These are phyloP conservation scores for Wickerhamiella azyma DNA, from an alignment of 805 yeast genomes.

Conservation along the genomic window DNA sequence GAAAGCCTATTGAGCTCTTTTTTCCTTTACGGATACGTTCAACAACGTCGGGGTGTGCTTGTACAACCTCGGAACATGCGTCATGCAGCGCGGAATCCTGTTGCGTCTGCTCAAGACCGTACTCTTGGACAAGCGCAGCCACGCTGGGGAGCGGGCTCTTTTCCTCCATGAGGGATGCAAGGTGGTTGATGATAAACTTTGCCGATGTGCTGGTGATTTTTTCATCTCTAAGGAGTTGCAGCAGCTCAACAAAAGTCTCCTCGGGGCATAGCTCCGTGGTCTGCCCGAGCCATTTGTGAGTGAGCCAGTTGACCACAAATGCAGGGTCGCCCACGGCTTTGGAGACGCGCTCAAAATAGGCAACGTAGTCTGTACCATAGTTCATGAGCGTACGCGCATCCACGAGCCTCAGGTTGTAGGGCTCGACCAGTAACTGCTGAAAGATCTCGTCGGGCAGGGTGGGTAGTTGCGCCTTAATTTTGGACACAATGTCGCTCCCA, in stretches of 20 bases:
- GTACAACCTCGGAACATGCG: conserved; percentile 36
- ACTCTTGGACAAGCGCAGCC: conserved; percentile 3
- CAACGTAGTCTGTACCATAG: conserved; percentile 30
- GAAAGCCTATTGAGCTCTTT: conserved; percentile 53
- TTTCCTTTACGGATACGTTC: conserved; percentile 43
- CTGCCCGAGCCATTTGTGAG: conserved; percentile 66
- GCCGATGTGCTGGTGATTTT: conserved; percentile 56
- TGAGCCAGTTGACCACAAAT: conserved; percentile 61
- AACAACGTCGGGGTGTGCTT: conserved; percentile 40
- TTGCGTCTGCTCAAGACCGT: conserved; percentile 9
- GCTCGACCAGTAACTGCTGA: conserved; percentile 31
- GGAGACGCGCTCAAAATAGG: conserved; percentile 29
- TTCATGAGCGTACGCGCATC: conserved; percentile 58
- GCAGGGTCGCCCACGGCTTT: conserved; percentile 22
- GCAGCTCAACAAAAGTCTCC: conserved; percentile 38
- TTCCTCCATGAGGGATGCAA: conserved; percentile 21
- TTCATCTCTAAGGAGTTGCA: conserved; percentile 34
- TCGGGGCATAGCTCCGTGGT: conserved; percentile 39
- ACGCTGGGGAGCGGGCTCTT: neutral
- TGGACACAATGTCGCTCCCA: conserved; percentile 30
- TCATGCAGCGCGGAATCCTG: conserved; percentile 28
- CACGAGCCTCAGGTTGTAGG: conserved; percentile 47
- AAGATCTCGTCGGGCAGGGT: conserved; percentile 49
- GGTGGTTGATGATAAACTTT: conserved; percentile 46
- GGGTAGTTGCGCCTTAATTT: conserved; percentile 33